Evolutionary conservation across 129 eudicot species (phyloP).

Genomic region (Lactuca saligna): DNA sequence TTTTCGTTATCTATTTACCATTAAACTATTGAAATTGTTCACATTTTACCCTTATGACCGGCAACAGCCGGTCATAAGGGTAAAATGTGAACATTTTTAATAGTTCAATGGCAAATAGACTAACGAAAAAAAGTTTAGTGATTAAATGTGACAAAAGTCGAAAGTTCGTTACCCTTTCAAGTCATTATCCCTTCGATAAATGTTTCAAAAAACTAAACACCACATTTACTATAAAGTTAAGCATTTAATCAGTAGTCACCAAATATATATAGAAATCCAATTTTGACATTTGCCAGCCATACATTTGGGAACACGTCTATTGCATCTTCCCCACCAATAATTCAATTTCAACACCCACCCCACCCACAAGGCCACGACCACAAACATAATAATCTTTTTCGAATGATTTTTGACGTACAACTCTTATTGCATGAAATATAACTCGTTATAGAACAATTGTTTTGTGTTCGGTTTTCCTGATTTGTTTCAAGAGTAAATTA

Average conservation of each 20-base stretch:
- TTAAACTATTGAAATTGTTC: too few relatives aligned
- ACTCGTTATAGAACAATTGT: not conserved
- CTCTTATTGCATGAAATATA: not conserved
- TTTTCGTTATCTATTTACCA: too few relatives aligned
- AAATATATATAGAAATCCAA: not conserved
- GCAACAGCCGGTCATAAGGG: too few relatives aligned
- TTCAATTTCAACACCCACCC: conserved; percentile 30
- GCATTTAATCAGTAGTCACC: not conserved
- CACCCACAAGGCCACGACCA: conserved; percentile 6
- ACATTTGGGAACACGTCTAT: conserved; percentile 29
- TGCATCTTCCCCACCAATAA: conserved; percentile 24
- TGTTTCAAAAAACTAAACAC: too few relatives aligned
- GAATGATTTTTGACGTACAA: not conserved
- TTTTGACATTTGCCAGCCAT: conserved; percentile 18
- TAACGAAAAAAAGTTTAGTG: too few relatives aligned
- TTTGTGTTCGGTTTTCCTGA: not conserved
- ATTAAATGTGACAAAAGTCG: too few relatives aligned
- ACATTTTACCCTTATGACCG: too few relatives aligned
- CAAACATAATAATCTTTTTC: conserved; percentile 9
- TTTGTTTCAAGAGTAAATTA: too few relatives aligned
- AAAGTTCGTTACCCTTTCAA: too few relatives aligned
- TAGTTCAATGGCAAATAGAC: too few relatives aligned
- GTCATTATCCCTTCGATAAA: too few relatives aligned
- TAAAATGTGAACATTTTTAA: too few relatives aligned
- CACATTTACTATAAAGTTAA: not conserved